Evolutionary conservation across 1,284 basidiomycete species (phyloP), one percentile per base, ranked within the genome.

Genomic region (Irpex sp.): DNA sequence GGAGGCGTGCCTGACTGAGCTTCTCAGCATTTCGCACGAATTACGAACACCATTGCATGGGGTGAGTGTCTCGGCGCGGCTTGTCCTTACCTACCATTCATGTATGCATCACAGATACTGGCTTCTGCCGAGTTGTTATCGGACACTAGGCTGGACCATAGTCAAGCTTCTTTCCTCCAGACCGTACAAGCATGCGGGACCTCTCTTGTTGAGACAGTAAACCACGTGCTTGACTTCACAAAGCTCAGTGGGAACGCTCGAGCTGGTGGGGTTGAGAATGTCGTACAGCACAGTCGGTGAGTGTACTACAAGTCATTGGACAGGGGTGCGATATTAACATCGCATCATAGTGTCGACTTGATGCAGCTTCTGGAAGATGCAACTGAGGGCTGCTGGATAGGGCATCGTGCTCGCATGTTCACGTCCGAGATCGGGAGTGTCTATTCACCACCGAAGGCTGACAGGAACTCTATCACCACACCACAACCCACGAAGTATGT

Each of bases 171-270:
- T 0, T 97, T 96, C 77, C 78, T 98, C 61, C 90, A 94, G 71
- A 96, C 94, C 0, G 89, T 94, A 1, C 89, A 93, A 73, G 92
- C 91, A n/a, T 94, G 92, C 69, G 91, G 91, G 15, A 92, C 88
- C 17, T 93, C 91, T 0, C 81, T 93, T 3, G 89, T 92, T 13
- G 92, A 93, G 77, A 93, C 92, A 2, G 96, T 98, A 63, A 98
- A 98, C 73, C 96, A 98, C 71, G 96, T 98, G 5, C 81, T 98
- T 44, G 96, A 98, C 75, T 98, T 97, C 73, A 97, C 96, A 40
- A 98, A 98, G 74, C 83, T 97, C 19, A 96, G 92, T 71, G 94
- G 95, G n/a, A 91, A 91, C 67, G 81, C 88, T 49, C 93, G 92
- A 73, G 81, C 85, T 2, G 89, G 89, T 47, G 89, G 87, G 57